phyloP scores from a whole-genome alignment of 2,329 filamentous ascomycete genomes.

The Tolypocladium paradoxum region DNA sequence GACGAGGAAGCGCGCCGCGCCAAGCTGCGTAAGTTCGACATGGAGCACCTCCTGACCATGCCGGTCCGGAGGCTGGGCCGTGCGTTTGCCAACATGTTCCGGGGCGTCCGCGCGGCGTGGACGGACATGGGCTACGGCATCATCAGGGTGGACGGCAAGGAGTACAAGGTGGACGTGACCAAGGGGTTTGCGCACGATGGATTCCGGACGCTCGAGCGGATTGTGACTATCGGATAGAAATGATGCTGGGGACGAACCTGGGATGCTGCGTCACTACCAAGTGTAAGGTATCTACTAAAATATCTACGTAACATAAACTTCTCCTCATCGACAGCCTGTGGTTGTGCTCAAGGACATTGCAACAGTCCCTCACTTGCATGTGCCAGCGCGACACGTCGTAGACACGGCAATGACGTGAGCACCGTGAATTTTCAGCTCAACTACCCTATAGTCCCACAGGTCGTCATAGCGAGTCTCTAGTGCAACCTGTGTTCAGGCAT shows the following conservation, averaged over 20 bases:
- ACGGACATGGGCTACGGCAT: conserved; percentile 46
- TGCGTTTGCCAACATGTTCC: conserved; percentile 29
- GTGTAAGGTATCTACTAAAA: neutral
- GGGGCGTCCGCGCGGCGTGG: conserved; percentile 37
- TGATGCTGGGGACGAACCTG: conserved; percentile 6
- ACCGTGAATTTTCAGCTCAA: neutral
- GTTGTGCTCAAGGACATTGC: neutral
- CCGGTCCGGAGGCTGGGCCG: conserved; percentile 42
- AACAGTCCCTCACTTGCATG: neutral
- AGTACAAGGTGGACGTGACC: conserved; percentile 47
- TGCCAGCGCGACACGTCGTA: neutral
- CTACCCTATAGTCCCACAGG: neutral
- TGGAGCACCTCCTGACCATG: conserved; percentile 44
- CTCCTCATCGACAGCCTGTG: neutral
- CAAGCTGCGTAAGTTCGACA: conserved; percentile 37
- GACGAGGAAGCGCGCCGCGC: conserved; percentile 27
- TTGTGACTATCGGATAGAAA: conserved; percentile 27
- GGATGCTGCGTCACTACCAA: neutral
- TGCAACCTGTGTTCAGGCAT: too few relatives aligned
- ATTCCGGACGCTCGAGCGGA: conserved; percentile 46
- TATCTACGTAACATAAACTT: neutral
- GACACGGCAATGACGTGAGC: neutral
- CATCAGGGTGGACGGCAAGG: conserved; percentile 33
- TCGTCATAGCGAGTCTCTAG: too few relatives aligned
- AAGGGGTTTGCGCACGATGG: conserved; percentile 48